Evolutionary conservation across 495 filamentous ascomycete species (phyloP).

Genomic region (Pyrenula massariospora): DNA sequence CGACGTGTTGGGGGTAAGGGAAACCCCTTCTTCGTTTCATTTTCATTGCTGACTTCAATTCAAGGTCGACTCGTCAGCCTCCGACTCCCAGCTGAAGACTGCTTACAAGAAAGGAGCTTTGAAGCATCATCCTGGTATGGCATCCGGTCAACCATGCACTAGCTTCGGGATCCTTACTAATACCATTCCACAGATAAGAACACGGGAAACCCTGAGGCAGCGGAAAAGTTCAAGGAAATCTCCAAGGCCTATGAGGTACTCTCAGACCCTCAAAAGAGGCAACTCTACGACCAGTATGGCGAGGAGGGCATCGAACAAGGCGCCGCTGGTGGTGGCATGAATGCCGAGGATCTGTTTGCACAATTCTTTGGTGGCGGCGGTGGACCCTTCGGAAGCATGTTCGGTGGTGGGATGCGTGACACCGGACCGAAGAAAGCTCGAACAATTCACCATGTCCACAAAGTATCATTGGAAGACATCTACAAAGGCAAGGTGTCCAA

Average conservation of each 20-base stretch:
- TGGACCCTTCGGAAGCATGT: constrained; percentile 70
- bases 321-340: constrained; percentile 76
- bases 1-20: constrained; percentile 71
- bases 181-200: constrained; percentile 67
- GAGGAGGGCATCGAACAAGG: constrained; percentile 90
- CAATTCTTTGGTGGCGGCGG: constrained; percentile 94
- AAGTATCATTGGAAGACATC: constrained; percentile 94
- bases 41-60: not conserved
- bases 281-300: constrained; percentile 92
- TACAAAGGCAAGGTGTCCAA: constrained; percentile 98
- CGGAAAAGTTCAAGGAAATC: constrained; percentile 96
- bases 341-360: constrained; percentile 90
- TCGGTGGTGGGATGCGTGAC: constrained; percentile 72
- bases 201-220: constrained; percentile 79
- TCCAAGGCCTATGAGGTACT: constrained; percentile 92
- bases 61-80: constrained; percentile 60
- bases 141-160: not conserved
- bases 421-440: constrained; percentile 86
- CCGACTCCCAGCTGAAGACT: constrained; percentile 72
- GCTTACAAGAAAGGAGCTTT: constrained; percentile 86
- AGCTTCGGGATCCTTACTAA: constrained; percentile 2
- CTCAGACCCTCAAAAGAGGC: constrained; percentile 81
- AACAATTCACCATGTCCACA: constrained; percentile 94
- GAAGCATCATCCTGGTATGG: constrained; percentile 83
- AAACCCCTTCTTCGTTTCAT: not conserved